Evolutionary conservation across 208 protist genomes (phyloP).

Genomic region (Wallacemonas rigidus): DNA sequence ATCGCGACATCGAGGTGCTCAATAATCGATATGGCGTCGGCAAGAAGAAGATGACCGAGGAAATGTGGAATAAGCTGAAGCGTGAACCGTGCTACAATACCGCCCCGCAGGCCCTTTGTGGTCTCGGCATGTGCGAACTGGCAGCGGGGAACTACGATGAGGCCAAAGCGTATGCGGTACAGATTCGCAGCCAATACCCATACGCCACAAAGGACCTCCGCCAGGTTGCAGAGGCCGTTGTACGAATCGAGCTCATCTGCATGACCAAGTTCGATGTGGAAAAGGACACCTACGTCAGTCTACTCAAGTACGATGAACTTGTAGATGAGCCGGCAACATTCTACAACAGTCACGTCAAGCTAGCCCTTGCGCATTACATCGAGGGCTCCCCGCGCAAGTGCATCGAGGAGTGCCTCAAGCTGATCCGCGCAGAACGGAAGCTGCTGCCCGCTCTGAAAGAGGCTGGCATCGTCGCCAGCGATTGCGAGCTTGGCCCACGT

Average conservation of each 20-base stretch:
- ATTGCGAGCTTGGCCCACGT: constrained; percentile 48
- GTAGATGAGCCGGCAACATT: constrained; percentile 59
- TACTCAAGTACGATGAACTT: constrained; percentile 81
- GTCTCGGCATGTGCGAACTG: constrained; percentile 81
- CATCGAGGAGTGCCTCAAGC: constrained; percentile 73
- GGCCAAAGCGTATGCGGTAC: constrained; percentile 39
- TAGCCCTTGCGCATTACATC: constrained; percentile 71
- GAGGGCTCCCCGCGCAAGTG: constrained; percentile 61
- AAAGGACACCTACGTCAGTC: constrained; percentile 75
- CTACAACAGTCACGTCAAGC: constrained; percentile 74
- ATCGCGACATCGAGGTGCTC: constrained; percentile 50
- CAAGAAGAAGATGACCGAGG: constrained; percentile 70
- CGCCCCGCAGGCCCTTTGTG: constrained; percentile 75
- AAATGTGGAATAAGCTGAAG: constrained; percentile 71
- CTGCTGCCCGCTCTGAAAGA: constrained; percentile 74
- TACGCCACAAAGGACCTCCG: constrained; percentile 73
- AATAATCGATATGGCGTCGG: constrained; percentile 60
- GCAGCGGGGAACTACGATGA: constrained; percentile 46
- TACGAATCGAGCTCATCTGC: constrained; percentile 80
- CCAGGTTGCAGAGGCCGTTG: constrained; percentile 74
- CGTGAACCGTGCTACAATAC: constrained; percentile 82
- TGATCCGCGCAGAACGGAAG: constrained; percentile 81
- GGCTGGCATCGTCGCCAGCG: constrained; percentile 45
- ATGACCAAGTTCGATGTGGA: constrained; percentile 66
- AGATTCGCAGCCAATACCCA: constrained; percentile 69